Percentiles rank a stretch among this genome's conserved stretches.
These are phyloP conservation scores for Talaromyces sp. DNA, from an alignment of 2,329 filamentous ascomycete genomes.

Conservation along the genomic window DNA sequence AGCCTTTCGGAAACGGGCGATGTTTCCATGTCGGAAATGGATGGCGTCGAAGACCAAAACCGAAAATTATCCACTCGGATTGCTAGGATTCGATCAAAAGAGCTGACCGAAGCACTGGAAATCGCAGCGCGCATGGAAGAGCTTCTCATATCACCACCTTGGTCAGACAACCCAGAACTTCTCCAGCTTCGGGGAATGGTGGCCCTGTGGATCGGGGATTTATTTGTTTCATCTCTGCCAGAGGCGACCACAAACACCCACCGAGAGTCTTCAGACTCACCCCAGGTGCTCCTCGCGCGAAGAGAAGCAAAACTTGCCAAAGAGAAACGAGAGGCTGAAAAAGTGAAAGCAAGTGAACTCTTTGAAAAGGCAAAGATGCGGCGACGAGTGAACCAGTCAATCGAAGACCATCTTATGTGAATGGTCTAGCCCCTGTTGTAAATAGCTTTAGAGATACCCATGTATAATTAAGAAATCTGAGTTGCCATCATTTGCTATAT, in stretches of 20 bases:
- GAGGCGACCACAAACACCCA: conserved; percentile 15
- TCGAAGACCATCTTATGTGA: neutral
- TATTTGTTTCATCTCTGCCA: conserved; percentile 41
- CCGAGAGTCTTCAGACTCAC: conserved; percentile 8
- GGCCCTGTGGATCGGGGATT: conserved; percentile 69
- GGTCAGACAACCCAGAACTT: conserved; percentile 62
- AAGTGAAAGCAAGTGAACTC: conserved; percentile 28
- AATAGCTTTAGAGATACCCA: neutral
- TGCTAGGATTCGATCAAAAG: conserved; percentile 42
- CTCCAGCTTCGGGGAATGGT: conserved; percentile 69
- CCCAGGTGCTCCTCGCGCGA: conserved; percentile 25
- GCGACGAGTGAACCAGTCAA: conserved; percentile 23
- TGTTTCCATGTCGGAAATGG: conserved; percentile 20
- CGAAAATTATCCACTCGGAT: conserved; percentile 32
- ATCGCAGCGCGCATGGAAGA: conserved; percentile 68
- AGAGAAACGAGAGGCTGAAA: conserved; percentile 28
- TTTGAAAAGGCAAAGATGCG: conserved; percentile 31
- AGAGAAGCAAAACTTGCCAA: conserved; percentile 29
- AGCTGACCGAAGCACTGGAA: conserved; percentile 56
- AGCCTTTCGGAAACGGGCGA: conserved; percentile 28
- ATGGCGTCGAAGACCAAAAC: conserved; percentile 18
- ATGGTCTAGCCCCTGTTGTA: neutral
- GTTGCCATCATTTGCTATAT: neutral
- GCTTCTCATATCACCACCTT: conserved; percentile 65
- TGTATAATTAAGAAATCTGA: neutral